phyloP scores from a whole-genome alignment of 176 grass and related monocot genomes.

The Oryza meyeriana region DNA sequence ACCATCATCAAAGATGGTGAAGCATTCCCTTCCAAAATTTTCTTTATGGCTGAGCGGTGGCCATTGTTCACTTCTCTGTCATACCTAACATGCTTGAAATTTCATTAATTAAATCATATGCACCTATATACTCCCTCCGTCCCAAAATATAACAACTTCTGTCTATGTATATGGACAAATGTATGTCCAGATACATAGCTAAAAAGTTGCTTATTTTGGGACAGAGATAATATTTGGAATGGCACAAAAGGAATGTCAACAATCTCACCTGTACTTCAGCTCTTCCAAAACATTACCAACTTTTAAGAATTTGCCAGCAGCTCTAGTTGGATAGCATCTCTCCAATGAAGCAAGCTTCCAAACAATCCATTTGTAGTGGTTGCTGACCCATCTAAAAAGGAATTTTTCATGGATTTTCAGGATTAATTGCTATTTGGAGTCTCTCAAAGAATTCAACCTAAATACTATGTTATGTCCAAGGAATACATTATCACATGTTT shows the following conservation, averaged over 20 bases:
- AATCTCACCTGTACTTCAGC: slow-evolving; percentile 79
- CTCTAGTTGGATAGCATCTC: slow-evolving; percentile 64
- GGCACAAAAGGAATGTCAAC: slow-evolving; percentile 20
- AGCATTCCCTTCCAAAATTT: slow-evolving; percentile 86
- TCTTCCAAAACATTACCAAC: slow-evolving; percentile 87
- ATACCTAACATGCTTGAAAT: slow-evolving; percentile 57
- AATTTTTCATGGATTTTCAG: slow-evolving; percentile 34
- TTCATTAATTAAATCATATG: slow-evolving; percentile 26
- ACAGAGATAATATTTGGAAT: too few relatives aligned
- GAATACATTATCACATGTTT: not conserved
- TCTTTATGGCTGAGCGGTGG: slow-evolving; percentile 86
- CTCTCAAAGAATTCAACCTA: not conserved
- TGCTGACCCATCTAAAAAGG: slow-evolving; percentile 77
- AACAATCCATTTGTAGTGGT: slow-evolving; percentile 86
- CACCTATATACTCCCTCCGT: slow-evolving; percentile 16
- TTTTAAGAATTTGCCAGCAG: slow-evolving; percentile 72
- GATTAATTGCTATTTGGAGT: slow-evolving; percentile 1
- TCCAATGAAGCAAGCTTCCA: slow-evolving; percentile 90
- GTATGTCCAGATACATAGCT: too few relatives aligned
- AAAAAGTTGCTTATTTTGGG: too few relatives aligned
- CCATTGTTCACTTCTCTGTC: slow-evolving; percentile 90
- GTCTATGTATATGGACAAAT: too few relatives aligned
- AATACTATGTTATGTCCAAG: not conserved
- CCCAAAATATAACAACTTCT: too few relatives aligned
- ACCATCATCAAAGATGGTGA: slow-evolving; percentile 88